Evolutionary conservation across 805 yeast species (phyloP).

Genomic region (Peterozyma toletana): DNA sequence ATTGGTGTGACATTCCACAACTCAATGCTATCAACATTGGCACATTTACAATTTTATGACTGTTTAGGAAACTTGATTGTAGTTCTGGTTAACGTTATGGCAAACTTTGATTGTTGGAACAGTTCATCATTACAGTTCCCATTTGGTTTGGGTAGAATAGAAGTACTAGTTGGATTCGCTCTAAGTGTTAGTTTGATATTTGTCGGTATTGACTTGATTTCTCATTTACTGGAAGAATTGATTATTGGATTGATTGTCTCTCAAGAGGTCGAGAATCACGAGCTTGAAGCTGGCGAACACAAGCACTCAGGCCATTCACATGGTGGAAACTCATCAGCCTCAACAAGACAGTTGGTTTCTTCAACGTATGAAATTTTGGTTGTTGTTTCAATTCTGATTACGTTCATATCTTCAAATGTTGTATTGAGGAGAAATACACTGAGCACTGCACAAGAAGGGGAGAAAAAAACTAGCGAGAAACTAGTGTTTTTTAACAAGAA

Average conservation of each 20-base stretch:
- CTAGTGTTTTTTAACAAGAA: slow-evolving; percentile 16
- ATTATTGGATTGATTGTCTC: slow-evolving; percentile 36
- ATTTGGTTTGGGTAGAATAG: slow-evolving; percentile 88
- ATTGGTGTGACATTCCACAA: slow-evolving; percentile 53
- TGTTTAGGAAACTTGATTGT: slow-evolving; percentile 67
- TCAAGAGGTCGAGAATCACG: slow-evolving; percentile 12
- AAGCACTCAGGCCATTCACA: slow-evolving; percentile 21
- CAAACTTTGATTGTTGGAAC: slow-evolving; percentile 92
- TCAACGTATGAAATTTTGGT: slow-evolving; percentile 22
- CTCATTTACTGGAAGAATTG: slow-evolving; percentile 80
- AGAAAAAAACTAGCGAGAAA: slow-evolving; percentile 16
- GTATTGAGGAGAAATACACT: slow-evolving; percentile 11
- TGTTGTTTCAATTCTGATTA: slow-evolving; percentile 16
- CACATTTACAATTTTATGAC: slow-evolving; percentile 86
- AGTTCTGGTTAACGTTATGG: slow-evolving; percentile 68
- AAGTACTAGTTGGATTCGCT: slow-evolving; percentile 83
- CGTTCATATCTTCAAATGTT: slow-evolving; percentile 25
- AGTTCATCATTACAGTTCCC: slow-evolving; percentile 78
- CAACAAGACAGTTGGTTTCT: slow-evolving; percentile 14
- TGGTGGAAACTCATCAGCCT: slow-evolving; percentile 14
- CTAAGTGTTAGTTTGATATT: slow-evolving; percentile 76
- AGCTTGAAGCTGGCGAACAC: slow-evolving; percentile 18
- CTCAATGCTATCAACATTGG: slow-evolving; percentile 62
- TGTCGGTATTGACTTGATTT: slow-evolving; percentile 84
- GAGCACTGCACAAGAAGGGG: background rate